These are phyloP conservation scores for Scopulariopsis brevicaulis DNA, from an alignment of 2,329 filamentous ascomycete genomes.

Conservation along the genomic window DNA sequence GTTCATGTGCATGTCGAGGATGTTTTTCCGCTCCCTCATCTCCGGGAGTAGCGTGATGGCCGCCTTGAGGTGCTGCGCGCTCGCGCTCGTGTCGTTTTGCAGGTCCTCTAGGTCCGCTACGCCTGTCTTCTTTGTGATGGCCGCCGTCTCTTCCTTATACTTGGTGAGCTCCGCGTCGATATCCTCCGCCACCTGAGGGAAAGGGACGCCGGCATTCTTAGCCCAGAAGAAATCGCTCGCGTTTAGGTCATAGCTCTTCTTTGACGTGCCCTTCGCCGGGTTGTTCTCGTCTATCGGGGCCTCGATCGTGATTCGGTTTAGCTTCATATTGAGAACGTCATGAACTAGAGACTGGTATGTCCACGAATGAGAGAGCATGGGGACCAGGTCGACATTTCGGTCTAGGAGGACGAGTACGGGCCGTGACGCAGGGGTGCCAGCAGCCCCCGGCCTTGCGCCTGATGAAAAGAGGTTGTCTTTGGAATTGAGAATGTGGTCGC, in stretches of 20 bases:
- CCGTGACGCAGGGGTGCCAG: slow-evolving; percentile 57
- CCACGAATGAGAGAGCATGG: slow-evolving; percentile 94
- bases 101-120: slow-evolving; percentile 88
- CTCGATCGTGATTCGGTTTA: slow-evolving; percentile 92
- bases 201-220: slow-evolving; percentile 80
- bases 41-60: slow-evolving; percentile 90
- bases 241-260: slow-evolving; percentile 83
- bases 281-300: slow-evolving; percentile 68
- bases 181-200: slow-evolving; percentile 92
- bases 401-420: slow-evolving; percentile 91
- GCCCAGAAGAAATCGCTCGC: slow-evolving; percentile 94
- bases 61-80: slow-evolving; percentile 88
- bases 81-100: slow-evolving; percentile 77
- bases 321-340: slow-evolving; percentile 43
- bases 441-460: slow-evolving; percentile 43
- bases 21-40: slow-evolving; percentile 81
- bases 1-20: slow-evolving; percentile 98
- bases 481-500: slow-evolving; percentile 93
- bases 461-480: slow-evolving; percentile 91
- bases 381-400: slow-evolving; percentile 87
- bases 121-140: slow-evolving; percentile 91
- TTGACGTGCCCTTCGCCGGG: slow-evolving; percentile 62
- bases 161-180: slow-evolving; percentile 88
- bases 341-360: slow-evolving; percentile 75
- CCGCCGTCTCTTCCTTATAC: slow-evolving; percentile 90